Evolutionary conservation across 1,139 yeast genomes (phyloP).

Genomic region (Pneumocystis murina): DNA sequence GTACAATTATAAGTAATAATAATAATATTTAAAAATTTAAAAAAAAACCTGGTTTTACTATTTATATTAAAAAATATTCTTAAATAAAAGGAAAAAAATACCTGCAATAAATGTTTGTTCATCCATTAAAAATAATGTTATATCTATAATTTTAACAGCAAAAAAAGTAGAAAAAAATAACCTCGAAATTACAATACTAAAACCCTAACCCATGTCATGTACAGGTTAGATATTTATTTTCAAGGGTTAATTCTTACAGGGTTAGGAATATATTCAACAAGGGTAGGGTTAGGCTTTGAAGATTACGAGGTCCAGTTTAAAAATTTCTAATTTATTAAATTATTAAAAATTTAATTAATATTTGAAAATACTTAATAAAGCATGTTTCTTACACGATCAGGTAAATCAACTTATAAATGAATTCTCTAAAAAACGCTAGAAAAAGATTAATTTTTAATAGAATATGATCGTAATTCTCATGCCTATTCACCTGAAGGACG

Average conservation of each 20-base stretch:
- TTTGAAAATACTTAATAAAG: background rate
- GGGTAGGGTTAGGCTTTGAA: background rate
- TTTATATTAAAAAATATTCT: background rate
- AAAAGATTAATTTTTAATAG: slow-evolving; percentile 22
- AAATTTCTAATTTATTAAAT: background rate
- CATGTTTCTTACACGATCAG: slow-evolving; percentile 92
- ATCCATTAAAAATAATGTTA: background rate
- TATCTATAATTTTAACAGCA: no score
- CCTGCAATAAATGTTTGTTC: background rate
- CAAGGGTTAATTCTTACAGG: background rate
- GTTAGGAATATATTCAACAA: background rate
- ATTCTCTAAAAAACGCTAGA: background rate
- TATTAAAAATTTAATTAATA: background rate
- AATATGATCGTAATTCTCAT: slow-evolving; percentile 96
- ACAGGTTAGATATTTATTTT: background rate
- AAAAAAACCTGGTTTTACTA: background rate
- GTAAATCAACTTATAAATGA: background rate
- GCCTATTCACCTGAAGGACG: slow-evolving; percentile 99
- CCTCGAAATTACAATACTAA: background rate
- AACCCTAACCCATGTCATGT: background rate
- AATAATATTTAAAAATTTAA: no score
- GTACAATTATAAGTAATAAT: background rate
- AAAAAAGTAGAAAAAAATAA: background rate
- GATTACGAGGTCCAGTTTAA: background rate
- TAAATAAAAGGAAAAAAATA: background rate